phyloP scores from a whole-genome alignment of 2,329 filamentous ascomycete genomes.

The Fusarium annulatum region DNA sequence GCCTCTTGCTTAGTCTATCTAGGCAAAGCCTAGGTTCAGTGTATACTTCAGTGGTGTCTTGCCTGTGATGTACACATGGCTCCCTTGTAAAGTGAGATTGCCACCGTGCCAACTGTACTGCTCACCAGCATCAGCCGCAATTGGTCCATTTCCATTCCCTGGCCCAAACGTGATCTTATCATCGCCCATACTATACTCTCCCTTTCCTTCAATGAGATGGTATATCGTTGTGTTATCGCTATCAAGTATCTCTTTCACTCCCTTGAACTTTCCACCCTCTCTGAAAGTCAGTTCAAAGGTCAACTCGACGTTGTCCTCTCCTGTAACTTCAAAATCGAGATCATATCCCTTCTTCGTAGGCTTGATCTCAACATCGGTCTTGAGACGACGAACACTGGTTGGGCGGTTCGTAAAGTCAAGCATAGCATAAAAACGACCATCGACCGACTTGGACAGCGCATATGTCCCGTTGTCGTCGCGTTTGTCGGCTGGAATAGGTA shows the following conservation, averaged over 20 bases:
- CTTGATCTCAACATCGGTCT: constrained; percentile 10
- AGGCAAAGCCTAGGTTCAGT: constrained; percentile 14
- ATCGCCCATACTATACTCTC: background rate
- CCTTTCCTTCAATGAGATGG: background rate
- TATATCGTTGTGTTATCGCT: constrained; percentile 15
- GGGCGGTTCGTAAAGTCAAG: constrained; percentile 18
- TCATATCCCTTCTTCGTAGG: constrained; percentile 12
- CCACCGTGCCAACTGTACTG: constrained; percentile 21
- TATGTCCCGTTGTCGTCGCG: constrained; percentile 17
- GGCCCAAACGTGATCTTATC: constrained; percentile 12
- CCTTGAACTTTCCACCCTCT: constrained; percentile 18
- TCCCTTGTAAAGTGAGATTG: constrained; percentile 2
- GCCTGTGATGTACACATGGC: constrained; percentile 19
- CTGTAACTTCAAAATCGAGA: constrained; percentile 9
- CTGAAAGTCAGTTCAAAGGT: constrained; percentile 24
- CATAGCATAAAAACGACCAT: constrained; percentile 22
- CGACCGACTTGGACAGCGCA: constrained; percentile 2
- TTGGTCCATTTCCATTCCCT: constrained; percentile 1
- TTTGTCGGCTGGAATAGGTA: constrained; percentile 3
- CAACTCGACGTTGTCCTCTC: constrained; percentile 23
- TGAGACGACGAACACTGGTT: constrained; percentile 11
- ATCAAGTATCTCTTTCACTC: constrained; percentile 5
- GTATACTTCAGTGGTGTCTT: constrained; percentile 16
- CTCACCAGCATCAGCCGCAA: constrained; percentile 12
- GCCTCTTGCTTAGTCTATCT: accelerated